These are phyloP conservation scores for Aspergillus egyptiacus DNA, from an alignment of 495 filamentous ascomycete genomes.

Conservation along the genomic window DNA sequence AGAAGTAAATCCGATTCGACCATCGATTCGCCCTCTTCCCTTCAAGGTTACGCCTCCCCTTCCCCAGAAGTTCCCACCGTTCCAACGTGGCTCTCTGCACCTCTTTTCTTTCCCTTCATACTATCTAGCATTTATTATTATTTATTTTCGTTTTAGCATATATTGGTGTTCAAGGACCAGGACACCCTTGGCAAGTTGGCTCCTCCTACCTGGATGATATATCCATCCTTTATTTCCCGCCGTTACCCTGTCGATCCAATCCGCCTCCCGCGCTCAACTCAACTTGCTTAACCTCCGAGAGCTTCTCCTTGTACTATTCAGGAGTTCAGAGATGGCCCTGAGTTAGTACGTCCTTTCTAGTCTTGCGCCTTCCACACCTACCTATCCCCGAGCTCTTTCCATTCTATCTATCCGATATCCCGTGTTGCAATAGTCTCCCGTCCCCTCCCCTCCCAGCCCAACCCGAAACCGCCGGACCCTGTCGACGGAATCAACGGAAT, in stretches of 20 bases:
- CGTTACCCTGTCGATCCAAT: background rate
- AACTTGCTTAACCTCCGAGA: background rate
- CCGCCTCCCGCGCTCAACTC: background rate
- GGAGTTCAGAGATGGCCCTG: constrained; percentile 6
- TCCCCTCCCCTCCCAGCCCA: background rate
- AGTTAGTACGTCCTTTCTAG: background rate
- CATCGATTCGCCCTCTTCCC: background rate
- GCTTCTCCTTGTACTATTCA: background rate
- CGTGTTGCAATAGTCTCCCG: background rate
- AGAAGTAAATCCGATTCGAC: constrained; percentile 11
- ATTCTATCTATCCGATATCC: too few species aligned
- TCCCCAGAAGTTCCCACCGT: constrained; percentile 20
- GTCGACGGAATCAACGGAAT: constrained; percentile 24
- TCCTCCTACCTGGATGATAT: too few species aligned
- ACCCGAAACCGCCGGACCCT: constrained; percentile 1
- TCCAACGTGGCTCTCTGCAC: constrained; percentile 22
- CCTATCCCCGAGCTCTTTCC: background rate
- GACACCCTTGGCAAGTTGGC: background rate
- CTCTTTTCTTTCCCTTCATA: constrained; percentile 19
- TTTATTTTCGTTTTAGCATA: too few species aligned
- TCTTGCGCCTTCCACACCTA: background rate
- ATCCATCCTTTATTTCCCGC: too few species aligned
- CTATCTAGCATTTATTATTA: too few species aligned
- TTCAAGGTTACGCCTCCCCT: too few species aligned
- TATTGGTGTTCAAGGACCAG: constrained; percentile 12